Percentiles rank a stretch among this genome's conserved stretches.
Evolutionary conservation across 2,329 filamentous ascomycete genomes (phyloP).

Genomic region (Botrytis squamosa): DNA sequence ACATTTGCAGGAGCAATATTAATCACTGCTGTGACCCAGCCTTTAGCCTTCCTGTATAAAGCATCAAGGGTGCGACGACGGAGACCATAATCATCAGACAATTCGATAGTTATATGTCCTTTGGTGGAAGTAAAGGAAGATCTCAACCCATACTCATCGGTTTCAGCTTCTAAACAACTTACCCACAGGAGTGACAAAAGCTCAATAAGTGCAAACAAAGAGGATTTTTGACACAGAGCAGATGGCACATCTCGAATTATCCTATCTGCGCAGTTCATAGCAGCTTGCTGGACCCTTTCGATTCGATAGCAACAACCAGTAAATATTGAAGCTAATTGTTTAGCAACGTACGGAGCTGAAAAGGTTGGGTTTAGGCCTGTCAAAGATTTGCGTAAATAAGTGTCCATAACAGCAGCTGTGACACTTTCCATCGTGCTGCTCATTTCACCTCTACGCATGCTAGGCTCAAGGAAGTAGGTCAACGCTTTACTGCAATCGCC

Average conservation of each 20-base stretch:
- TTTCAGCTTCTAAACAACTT: constrained; percentile 90
- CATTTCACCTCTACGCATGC: constrained; percentile 65
- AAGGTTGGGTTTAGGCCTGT: constrained; percentile 71
- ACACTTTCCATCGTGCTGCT: constrained; percentile 65
- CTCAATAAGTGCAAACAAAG: constrained; percentile 89
- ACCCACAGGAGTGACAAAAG: constrained; percentile 92
- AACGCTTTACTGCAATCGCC: constrained; percentile 89
- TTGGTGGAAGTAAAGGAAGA: constrained; percentile 75
- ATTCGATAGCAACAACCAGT: constrained; percentile 92
- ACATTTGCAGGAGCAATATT: constrained; percentile 87
- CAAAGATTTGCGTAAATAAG: constrained; percentile 75
- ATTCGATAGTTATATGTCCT: constrained; percentile 76
- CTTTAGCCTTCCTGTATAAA: constrained; percentile 72
- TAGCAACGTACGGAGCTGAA: constrained; percentile 86
- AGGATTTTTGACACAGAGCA: constrained; percentile 82
- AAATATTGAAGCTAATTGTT: constrained; percentile 82
- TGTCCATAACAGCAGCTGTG: constrained; percentile 67
- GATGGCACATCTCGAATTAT: constrained; percentile 86
- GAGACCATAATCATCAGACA: constrained; percentile 91
- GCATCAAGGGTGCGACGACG: constrained; percentile 75
- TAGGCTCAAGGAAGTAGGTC: constrained; percentile 92
- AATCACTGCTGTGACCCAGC: constrained; percentile 78
- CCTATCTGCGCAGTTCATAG: constrained; percentile 77
- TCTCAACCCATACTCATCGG: constrained; percentile 86
- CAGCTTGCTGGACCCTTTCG: constrained; percentile 83